Conservation (phyloP, 352 stramenopile species). For the Phytophthora boehmeriae region DNA sequence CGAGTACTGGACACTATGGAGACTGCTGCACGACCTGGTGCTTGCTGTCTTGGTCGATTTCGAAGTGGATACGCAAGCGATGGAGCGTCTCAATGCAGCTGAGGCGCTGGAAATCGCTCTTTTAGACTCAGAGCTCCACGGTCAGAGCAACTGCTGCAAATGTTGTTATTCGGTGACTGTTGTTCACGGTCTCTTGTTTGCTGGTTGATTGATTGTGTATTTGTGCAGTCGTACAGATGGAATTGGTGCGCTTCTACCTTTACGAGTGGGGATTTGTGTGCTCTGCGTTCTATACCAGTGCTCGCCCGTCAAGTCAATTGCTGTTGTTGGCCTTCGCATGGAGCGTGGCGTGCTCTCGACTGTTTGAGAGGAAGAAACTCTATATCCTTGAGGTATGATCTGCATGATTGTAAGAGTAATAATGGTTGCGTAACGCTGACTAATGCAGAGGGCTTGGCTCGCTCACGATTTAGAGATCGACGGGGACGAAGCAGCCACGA, state of each 20-base stretch:
- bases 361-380: constrained; percentile 53
- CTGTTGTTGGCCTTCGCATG: constrained; percentile 61
- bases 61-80: constrained; percentile 46
- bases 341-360: constrained; percentile 51
- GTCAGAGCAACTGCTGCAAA: constrained; percentile 15
- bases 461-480: constrained; percentile 18
- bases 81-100: constrained; percentile 32
- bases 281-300: constrained; percentile 40
- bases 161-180: too few relatives aligned
- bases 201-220: too few relatives aligned
- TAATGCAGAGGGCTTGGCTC: neutral
- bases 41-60: constrained; percentile 67
- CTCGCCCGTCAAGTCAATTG: constrained; percentile 33
- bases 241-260: constrained; percentile 64
- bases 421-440: neutral
- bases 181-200: too few relatives aligned
- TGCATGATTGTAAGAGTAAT: neutral
- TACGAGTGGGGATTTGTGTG: constrained; percentile 76
- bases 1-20: constrained; percentile 57
- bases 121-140: constrained; percentile 28
- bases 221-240: constrained; percentile 34
- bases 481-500: constrained; percentile 15
- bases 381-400: constrained; percentile 45
- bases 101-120: constrained; percentile 28
- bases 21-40: constrained; percentile 70